Conservation (phyloP, 495 filamentous ascomycete genomes). For the Tuber melanosporum region DNA sequence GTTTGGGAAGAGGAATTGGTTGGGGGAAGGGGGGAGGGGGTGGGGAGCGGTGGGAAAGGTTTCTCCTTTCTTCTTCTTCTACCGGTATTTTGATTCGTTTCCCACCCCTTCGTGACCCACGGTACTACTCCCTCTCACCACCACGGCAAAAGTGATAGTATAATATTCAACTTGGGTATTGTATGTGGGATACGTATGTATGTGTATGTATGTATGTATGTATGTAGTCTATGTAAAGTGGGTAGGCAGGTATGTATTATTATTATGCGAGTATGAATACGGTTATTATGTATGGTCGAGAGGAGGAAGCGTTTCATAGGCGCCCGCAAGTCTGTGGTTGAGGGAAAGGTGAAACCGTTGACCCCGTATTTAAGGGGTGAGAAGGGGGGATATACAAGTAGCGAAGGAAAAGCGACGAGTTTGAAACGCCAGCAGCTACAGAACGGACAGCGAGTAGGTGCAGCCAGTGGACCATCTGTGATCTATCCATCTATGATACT, state of each 20-base stretch:
- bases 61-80: background rate
- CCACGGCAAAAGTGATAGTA: background rate
- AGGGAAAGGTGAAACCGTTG: constrained; percentile 30
- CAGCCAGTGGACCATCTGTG: background rate
- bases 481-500: background rate
- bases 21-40: background rate
- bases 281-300: constrained; percentile 7
- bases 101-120: background rate
- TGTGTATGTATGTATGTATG: constrained; percentile 5
- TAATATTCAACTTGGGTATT: constrained; percentile 15
- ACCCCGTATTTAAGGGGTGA: constrained; percentile 30
- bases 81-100: background rate
- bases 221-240: constrained; percentile 8
- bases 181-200: constrained; percentile 20
- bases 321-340: constrained; percentile 35
- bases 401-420: background rate
- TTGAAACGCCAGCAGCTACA: constrained; percentile 33
- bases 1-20: background rate
- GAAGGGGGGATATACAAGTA: background rate
- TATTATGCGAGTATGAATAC: no score
- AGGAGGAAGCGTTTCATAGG: constrained; percentile 28
- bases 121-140: background rate
- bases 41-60: background rate
- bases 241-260: no score
- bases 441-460: background rate